Percentiles rank a stretch among this genome's conserved stretches.
These are phyloP conservation scores for Fulvia fulva DNA, from an alignment of 2,329 filamentous ascomycete species.

Conservation along the genomic window DNA sequence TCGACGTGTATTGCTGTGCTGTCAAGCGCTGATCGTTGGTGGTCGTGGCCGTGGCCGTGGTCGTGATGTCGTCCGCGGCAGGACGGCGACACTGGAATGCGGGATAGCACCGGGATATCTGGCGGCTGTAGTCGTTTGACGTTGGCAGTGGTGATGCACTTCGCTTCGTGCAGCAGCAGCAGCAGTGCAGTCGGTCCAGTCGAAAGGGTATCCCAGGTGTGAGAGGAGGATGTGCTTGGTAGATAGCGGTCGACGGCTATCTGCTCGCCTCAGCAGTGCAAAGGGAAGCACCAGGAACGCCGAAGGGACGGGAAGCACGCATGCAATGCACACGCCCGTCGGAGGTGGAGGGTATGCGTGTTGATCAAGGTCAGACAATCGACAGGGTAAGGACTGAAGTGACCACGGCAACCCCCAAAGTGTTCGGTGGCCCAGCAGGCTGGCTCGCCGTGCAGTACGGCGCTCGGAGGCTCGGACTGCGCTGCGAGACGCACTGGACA, in stretches of 20 bases:
- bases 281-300: not conserved
- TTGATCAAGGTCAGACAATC: slow-evolving; percentile 13
- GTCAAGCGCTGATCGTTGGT: slow-evolving; percentile 12
- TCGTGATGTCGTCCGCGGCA: not conserved
- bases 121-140: not conserved
- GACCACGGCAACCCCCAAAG: not conserved
- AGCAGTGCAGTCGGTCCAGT: not conserved
- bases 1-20: slow-evolving; percentile 11
- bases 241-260: not conserved
- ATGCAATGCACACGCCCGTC: slow-evolving; percentile 21
- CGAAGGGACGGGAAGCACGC: slow-evolving; percentile 13
- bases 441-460: slow-evolving; percentile 19
- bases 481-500: slow-evolving; percentile 15
- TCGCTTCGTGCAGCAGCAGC: slow-evolving; percentile 3
- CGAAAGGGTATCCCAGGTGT: not conserved
- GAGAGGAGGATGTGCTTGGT: not conserved
- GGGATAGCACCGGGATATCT: not conserved
- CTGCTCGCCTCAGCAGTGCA: not conserved
- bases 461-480: slow-evolving; percentile 30
- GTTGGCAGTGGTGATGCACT: too few relatives aligned
- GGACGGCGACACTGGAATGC: slow-evolving; percentile 6
- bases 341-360: slow-evolving; percentile 4
- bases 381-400: slow-evolving; percentile 2
- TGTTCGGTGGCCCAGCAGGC: slow-evolving; percentile 7
- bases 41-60: slow-evolving; percentile 8